Evolutionary conservation across 2,329 filamentous ascomycete genomes (phyloP), one percentile per base, ranked within the genome.

Genomic region (Calcarisporium arbuscula): DNA sequence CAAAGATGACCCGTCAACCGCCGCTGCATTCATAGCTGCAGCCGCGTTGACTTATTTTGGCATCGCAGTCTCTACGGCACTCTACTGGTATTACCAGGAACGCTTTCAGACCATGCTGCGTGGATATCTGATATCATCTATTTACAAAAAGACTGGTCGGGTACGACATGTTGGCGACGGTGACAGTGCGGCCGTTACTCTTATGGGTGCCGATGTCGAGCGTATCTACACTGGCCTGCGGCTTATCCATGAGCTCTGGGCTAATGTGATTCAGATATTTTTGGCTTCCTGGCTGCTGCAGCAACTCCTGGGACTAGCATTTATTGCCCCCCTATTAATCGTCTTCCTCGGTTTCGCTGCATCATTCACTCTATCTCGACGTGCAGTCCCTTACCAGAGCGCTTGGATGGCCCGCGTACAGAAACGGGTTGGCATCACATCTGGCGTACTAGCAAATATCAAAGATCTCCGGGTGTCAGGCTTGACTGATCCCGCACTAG

Each of bases 171-270:
- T 51, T 0, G 45, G 50, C 0, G 48, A 56, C 4, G 57, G 62
- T 21, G 57, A 65, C n/a, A 53, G 59, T 4, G 59, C 62, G 0
- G 57, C 64, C 0, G 41, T 71, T 28, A 69, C 67, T 0, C 51
- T 70, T 4, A 71, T 71, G 67, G 66, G 57, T 35, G 58, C 63
- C 4, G 68, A 72, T 30, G 51, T 70, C 8, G 67, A 69, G 38
- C 54, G 60, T 5, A 58, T 70, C 4, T 46, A 54, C 3, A 28
- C 43, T 1, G 65, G 61, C 1, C 48, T 57, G 5, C 36, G 45
- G 4, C 43, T 36, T 2, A 36, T 65, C 19, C 68, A 69, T 30
- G 59, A 67, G 18, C 37, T 60, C 5, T 68, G 64, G 65, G 60
- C 54, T 0, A 58, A 48, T 25, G 32, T 53, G 1, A 39, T 70